These are phyloP conservation scores for Stereocaulon alpinum DNA, from an alignment of 495 filamentous ascomycete genomes.

Conservation along the genomic window DNA sequence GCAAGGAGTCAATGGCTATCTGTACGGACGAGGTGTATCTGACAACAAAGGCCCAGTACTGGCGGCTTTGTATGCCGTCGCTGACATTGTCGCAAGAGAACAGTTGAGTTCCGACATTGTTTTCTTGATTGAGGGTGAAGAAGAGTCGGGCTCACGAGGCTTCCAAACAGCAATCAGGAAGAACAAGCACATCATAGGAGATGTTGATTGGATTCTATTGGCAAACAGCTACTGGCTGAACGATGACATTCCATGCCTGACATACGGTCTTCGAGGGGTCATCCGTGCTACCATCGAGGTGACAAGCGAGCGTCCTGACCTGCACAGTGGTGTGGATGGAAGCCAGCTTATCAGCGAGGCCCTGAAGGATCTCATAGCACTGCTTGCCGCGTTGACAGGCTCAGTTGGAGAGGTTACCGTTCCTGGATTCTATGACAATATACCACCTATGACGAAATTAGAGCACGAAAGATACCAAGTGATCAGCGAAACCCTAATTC, in stretches of 20 bases:
- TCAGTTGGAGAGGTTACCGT: slow-evolving; percentile 46
- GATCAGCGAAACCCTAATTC: slow-evolving; percentile 65
- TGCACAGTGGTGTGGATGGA: slow-evolving; percentile 93
- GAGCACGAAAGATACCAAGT: slow-evolving; percentile 77
- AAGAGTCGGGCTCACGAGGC: slow-evolving; percentile 85
- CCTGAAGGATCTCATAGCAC: slow-evolving; percentile 74
- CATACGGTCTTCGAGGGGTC: slow-evolving; percentile 89
- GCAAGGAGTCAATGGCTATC: slow-evolving; percentile 76
- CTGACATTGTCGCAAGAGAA: slow-evolving; percentile 71
- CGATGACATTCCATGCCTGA: slow-evolving; percentile 88
- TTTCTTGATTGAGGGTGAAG: slow-evolving; percentile 93
- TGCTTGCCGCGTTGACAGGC: slow-evolving; percentile 69
- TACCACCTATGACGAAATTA: slow-evolving; percentile 60
- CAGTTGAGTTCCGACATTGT: slow-evolving; percentile 73
- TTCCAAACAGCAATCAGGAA: slow-evolving; percentile 69
- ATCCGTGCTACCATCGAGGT: slow-evolving; percentile 85
- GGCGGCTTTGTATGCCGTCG: slow-evolving; percentile 84
- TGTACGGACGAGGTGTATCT: slow-evolving; percentile 92
- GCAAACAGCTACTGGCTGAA: slow-evolving; percentile 99
- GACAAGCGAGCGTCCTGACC: slow-evolving; percentile 73
- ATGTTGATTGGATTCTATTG: slow-evolving; percentile 84
- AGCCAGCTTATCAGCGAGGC: slow-evolving; percentile 80
- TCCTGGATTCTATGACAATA: slow-evolving; percentile 76
- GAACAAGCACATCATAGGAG: slow-evolving; percentile 75
- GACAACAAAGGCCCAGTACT: slow-evolving; percentile 96